These are phyloP conservation scores for Thielaviopsis ethacetica DNA, from an alignment of 2,329 filamentous ascomycete genomes.

Conservation along the genomic window DNA sequence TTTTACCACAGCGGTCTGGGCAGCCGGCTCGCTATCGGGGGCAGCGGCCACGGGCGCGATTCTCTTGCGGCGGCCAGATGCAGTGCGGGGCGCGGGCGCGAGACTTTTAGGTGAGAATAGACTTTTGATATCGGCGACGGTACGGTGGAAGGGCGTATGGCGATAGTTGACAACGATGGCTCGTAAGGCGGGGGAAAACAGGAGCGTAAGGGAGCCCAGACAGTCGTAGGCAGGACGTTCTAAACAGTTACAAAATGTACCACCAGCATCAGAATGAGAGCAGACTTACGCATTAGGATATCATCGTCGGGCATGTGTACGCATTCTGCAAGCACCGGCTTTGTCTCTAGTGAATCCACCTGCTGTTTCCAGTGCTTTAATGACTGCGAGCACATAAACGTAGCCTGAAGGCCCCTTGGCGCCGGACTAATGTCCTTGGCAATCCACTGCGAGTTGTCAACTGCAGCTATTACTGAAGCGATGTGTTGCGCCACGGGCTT, in stretches of 20 bases:
- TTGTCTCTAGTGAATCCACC: conserved; percentile 24
- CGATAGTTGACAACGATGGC: conserved; percentile 36
- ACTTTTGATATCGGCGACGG: conserved; percentile 27
- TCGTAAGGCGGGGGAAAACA: conserved; percentile 31
- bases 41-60: background rate
- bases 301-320: conserved; percentile 31
- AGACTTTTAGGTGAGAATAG: conserved; percentile 18
- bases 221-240: conserved; percentile 44
- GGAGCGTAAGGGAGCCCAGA: conserved; percentile 31
- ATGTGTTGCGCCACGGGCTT: conserved; percentile 33
- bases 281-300: conserved; percentile 25
- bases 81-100: conserved; percentile 25
- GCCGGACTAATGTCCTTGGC: conserved; percentile 27
- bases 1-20: background rate
- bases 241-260: conserved; percentile 16
- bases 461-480: conserved; percentile 24
- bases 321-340: conserved; percentile 30
- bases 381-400: conserved; percentile 37
- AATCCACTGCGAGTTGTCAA: conserved; percentile 34
- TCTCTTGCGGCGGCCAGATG: background rate
- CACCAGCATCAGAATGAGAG: background rate
- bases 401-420: conserved; percentile 35
- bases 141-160: conserved; percentile 40
- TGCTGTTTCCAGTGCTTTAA: conserved; percentile 33
- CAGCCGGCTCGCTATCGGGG: conserved; percentile 14